Evolutionary conservation across 1,139 yeast species (phyloP).

Genomic region (Suhomyces atakaporum): DNA sequence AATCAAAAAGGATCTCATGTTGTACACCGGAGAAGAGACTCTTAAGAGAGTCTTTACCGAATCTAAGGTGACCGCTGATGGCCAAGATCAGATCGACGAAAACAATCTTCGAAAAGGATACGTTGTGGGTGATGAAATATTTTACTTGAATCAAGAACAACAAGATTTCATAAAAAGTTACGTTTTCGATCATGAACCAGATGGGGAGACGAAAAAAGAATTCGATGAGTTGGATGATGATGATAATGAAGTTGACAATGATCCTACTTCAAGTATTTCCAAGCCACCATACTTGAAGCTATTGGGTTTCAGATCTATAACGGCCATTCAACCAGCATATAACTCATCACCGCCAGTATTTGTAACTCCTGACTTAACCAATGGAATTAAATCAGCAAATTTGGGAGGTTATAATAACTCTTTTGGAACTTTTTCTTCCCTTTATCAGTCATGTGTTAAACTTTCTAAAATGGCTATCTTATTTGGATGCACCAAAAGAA

Average conservation of each 20-base stretch:
- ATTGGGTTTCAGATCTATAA: conserved; percentile 62
- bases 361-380: conserved; percentile 46
- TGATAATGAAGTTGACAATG: conserved; percentile 15
- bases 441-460: conserved; percentile 61
- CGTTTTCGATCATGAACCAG: conserved; percentile 37
- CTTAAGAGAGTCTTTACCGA: conserved; percentile 56
- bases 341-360: conserved; percentile 59
- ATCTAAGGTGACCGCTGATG: conserved; percentile 33
- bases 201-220: conserved; percentile 16
- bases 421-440: conserved; percentile 61
- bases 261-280: conserved; percentile 16
- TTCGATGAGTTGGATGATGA: conserved; percentile 19
- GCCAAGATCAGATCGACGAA: conserved; percentile 20
- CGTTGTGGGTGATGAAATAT: conserved; percentile 27
- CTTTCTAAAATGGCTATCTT: conserved; percentile 62
- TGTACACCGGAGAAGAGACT: conserved; percentile 52
- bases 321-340: conserved; percentile 50
- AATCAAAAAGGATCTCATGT: conserved; percentile 39
- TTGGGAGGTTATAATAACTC: conserved; percentile 58
- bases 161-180: conserved; percentile 33
- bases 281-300: conserved; percentile 51
- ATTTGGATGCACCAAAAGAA: conserved; percentile 65
- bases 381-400: conserved; percentile 31
- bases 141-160: conserved; percentile 32
- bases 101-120: conserved; percentile 28